Conservation (phyloP, 1,139 yeast species). For the Lodderomyces parapsilosis region DNA sequence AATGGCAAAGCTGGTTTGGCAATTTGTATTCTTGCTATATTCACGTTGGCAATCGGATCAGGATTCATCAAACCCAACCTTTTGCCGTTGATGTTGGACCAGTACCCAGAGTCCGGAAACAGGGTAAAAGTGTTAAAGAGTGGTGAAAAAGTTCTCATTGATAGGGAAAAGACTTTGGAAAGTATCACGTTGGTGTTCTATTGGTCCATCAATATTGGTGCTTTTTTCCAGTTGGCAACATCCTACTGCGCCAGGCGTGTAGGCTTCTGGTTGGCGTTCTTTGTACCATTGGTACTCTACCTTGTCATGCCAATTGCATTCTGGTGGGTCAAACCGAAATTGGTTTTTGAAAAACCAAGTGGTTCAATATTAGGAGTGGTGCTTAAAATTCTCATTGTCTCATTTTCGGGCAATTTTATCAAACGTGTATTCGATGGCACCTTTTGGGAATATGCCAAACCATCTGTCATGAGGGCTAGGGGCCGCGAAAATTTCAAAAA, state of each 20-base stretch:
- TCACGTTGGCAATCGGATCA: slow-evolving; percentile 43
- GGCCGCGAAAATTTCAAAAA: slow-evolving; percentile 36
- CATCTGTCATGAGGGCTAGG: slow-evolving; percentile 45
- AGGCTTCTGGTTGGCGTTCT: slow-evolving; percentile 78
- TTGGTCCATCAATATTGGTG: slow-evolving; percentile 78
- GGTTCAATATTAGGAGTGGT: slow-evolving; percentile 49
- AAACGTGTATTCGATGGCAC: slow-evolving; percentile 29
- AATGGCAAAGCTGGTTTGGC: slow-evolving; percentile 31
- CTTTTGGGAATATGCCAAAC: slow-evolving; percentile 59
- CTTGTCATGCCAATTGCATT: slow-evolving; percentile 48
- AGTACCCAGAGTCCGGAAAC: slow-evolving; percentile 52
- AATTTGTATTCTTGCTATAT: slow-evolving; percentile 35
- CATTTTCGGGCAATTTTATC: slow-evolving; percentile 21
- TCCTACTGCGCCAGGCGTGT: slow-evolving; percentile 66
- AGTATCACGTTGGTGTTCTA: slow-evolving; percentile 76
- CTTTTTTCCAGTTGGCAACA: slow-evolving; percentile 75
- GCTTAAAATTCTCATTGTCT: slow-evolving; percentile 27
- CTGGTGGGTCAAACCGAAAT: slow-evolving; percentile 32
- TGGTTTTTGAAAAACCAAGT: slow-evolving; percentile 40
- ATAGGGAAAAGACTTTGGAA: slow-evolving; percentile 69
- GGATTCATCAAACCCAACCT: slow-evolving; percentile 54
- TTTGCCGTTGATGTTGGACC: slow-evolving; percentile 53
- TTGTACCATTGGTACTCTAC: slow-evolving; percentile 55
- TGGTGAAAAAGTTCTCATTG: slow-evolving; percentile 70
- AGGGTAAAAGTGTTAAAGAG: slow-evolving; percentile 56